Base-by-base conservation (phyloP, 106 monocot genomes). In the Allium fistulosum region DNA sequence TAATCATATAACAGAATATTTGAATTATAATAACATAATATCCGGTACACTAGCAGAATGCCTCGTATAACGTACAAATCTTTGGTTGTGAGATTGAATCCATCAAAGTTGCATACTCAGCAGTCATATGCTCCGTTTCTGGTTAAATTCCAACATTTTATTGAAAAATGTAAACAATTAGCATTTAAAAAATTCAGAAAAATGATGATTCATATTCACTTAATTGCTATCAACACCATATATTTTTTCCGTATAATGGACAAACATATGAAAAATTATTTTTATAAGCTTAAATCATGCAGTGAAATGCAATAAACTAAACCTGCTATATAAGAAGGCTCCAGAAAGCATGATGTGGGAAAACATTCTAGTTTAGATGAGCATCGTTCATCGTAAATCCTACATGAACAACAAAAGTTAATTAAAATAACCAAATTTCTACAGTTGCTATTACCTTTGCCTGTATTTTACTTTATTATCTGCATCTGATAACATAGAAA, bases 281-380 rank as follows among this genome's bases (percentile, higher is more conserved):
- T n/a, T n/a, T n/a, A n/a, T n/a, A n/a, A n/a, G n/a, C n/a, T n/a
- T n/a, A n/a, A n/a, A n/a, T n/a, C n/a, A n/a, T n/a, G n/a, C n/a
- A n/a, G n/a, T n/a, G 9, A 6, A 6, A 10, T 57, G 12, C 17
- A 16, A 57, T 12, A 60, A 62, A 46, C 2, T 6, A 65, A 65
- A 90, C 90, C 85, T 81, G 77, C 77, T 62, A 86, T 48, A 78
- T 71, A 11, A 63, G 83, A 90, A 71, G 83, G 76, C 58, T 48
- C 15, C 15, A 83, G 83, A 77, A 78, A 85, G 67, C 76, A 63
- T 65, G 70, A 28, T 52, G 78, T 60, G 58, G 90, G 85, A 26
- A 72, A 49, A 48, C 66, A 66, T 28, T 68, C 51, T 16, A 68
- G 51, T 53, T 72, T 46, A 59, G 62, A 72, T 15, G 72, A 15